A percentile compares a stretch with the other conserved stretches of the same genome.
These are phyloP conservation scores for Ogataea paradorogensis DNA, from an alignment of 805 yeast species.

Conservation along the genomic window DNA sequence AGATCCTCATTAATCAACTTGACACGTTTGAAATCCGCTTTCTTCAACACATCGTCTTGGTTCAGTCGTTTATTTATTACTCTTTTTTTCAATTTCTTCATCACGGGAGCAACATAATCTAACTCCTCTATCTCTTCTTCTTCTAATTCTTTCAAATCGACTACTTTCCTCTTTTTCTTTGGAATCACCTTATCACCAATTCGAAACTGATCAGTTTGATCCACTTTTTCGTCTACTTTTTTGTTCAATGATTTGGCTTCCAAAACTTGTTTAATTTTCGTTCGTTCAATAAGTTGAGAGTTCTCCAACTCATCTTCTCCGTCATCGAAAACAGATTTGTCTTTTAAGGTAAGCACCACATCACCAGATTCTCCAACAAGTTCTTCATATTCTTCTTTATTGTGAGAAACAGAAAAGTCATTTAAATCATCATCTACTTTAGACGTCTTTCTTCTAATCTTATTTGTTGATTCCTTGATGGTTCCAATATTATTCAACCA, in stretches of 20 bases:
- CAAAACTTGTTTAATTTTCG: conserved; percentile 21
- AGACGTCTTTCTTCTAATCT: conserved; percentile 4
- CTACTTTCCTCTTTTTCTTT: conserved; percentile 8
- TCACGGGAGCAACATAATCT: conserved; percentile 6
- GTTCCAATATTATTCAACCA: conserved; percentile 31
- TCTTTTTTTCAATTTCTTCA: conserved; percentile 20
- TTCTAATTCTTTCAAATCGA: conserved; percentile 14
- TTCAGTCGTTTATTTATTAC: conserved; percentile 16
- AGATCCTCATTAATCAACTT: conserved; percentile 28
- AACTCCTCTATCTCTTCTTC: conserved; percentile 15
- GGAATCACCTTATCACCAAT: conserved; percentile 23
- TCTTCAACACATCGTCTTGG: conserved; percentile 21
- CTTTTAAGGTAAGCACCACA: conserved; percentile 57
- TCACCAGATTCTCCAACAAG: conserved; percentile 31
- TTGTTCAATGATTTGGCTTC: conserved; percentile 10
- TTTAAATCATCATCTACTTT: conserved; percentile 15
- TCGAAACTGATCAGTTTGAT: conserved; percentile 24
- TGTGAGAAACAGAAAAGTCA: conserved; percentile 45
- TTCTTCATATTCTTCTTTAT: conserved; percentile 36
- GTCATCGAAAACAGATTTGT: conserved; percentile 38
- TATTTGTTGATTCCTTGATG: conserved; percentile 1
- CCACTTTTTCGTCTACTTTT: conserved; percentile 36
- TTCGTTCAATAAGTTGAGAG: conserved; percentile 17
- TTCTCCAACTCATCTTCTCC: conserved; percentile 43
- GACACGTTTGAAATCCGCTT: conserved; percentile 26